A percentile compares a stretch with the other conserved stretches of the same genome.
phyloP scores from a whole-genome alignment of 108 stramenopile species.

The Fragilaria crotonensis region DNA sequence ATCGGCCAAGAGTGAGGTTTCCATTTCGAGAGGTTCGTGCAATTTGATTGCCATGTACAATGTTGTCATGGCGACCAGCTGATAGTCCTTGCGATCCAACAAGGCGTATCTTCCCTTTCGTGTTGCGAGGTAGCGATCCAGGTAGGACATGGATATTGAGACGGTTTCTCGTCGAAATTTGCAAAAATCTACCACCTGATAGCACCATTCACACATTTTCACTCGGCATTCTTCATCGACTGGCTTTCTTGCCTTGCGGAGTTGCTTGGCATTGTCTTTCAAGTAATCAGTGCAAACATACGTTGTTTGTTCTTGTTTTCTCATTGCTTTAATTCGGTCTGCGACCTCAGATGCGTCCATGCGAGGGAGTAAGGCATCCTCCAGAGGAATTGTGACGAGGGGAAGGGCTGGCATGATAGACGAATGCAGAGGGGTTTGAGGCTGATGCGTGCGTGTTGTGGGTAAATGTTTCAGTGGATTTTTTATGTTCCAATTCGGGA shows the following conservation, averaged over 20 bases:
- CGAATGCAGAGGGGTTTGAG: no score
- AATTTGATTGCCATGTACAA: constrained; percentile 79
- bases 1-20: constrained; percentile 57
- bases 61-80: constrained; percentile 72
- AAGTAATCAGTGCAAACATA: constrained; percentile 46
- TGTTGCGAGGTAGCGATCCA: constrained; percentile 47
- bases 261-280: constrained; percentile 21
- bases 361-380: constrained; percentile 29
- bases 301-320: constrained; percentile 39
- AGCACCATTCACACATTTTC: constrained; percentile 69
- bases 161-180: constrained; percentile 67
- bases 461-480: no score
- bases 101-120: constrained; percentile 32
- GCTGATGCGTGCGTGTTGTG: no score
- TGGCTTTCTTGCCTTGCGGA: constrained; percentile 30
- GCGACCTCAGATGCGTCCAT: constrained; percentile 32
- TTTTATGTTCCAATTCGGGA: no score
- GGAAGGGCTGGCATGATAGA: constrained; percentile 6
- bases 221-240: constrained; percentile 57
- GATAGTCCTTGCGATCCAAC: constrained; percentile 58
- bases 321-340: constrained; percentile 36
- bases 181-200: constrained; percentile 52
- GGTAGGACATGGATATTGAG: constrained; percentile 64
- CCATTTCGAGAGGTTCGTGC: constrained; percentile 74
- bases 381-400: constrained; percentile 14